Conservation (phyloP, 2,329 filamentous ascomycete genomes). For the Pseudopyricularia javanii region DNA sequence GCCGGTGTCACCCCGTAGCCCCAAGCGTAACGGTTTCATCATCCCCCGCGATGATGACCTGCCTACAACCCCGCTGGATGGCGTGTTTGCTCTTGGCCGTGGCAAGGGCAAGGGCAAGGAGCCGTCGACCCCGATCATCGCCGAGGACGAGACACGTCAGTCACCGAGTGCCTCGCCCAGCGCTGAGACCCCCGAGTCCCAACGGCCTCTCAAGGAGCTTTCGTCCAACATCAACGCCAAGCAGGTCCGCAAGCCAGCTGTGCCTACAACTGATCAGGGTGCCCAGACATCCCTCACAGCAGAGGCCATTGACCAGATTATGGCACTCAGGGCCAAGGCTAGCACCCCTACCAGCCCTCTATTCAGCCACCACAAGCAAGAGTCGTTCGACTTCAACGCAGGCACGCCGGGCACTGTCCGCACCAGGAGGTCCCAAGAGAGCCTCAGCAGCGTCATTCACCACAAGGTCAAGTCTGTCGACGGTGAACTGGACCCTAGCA, state of each 20-base stretch:
- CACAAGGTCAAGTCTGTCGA: constrained; percentile 24
- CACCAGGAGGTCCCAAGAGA: constrained; percentile 36
- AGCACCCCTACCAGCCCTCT: constrained; percentile 12
- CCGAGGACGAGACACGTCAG: constrained; percentile 53
- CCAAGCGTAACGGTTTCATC: constrained; percentile 43
- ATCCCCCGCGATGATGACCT: constrained; percentile 32
- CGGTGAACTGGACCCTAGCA: constrained; percentile 20
- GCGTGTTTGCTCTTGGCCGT: constrained; percentile 28
- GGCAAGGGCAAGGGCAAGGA: constrained; percentile 29
- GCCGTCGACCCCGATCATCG: constrained; percentile 34
- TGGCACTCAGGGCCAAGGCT: constrained; percentile 37
- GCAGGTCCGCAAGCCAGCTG: constrained; percentile 22
- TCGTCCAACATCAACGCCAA: constrained; percentile 41
- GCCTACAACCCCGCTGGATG: constrained; percentile 26
- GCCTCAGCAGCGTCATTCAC: constrained; percentile 28
- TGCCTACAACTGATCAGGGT: constrained; percentile 52
- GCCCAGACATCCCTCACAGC: constrained; percentile 80
- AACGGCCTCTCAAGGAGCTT: constrained; percentile 48
- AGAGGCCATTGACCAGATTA: constrained; percentile 64
- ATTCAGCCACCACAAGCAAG: constrained; percentile 19
- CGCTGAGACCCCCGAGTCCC: constrained; percentile 39
- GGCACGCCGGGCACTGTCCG: constrained; percentile 24
- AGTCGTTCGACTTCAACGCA: constrained; percentile 17
- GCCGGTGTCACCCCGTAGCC: constrained; percentile 34
- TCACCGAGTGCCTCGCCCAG: constrained; percentile 27